Conservation (phyloP, 202 grass and related monocot genomes). For the Bolboschoenoplectus hybrid region DNA sequence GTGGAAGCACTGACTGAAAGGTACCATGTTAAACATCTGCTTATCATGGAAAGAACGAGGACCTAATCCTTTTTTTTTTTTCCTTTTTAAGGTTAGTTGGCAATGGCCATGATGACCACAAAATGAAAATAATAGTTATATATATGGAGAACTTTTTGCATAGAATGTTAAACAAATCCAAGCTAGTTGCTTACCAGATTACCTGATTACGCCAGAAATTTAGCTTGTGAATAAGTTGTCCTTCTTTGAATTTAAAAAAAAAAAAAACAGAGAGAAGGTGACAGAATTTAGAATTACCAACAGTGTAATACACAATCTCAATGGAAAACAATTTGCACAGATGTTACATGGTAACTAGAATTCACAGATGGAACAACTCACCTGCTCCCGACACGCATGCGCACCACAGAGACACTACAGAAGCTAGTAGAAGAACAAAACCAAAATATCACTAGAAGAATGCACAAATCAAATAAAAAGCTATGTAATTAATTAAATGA, state of each 20-base stretch:
- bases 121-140: slow-evolving; percentile 3
- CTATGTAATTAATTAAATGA: neutral
- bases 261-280: neutral
- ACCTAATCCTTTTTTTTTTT: slow-evolving; percentile 12
- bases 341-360: neutral
- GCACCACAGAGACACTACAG: no score
- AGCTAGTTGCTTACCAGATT: neutral
- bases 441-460: neutral
- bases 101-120: neutral
- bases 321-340: neutral
- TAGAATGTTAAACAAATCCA: neutral
- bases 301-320: neutral
- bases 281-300: neutral
- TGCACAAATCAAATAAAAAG: neutral
- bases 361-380: neutral
- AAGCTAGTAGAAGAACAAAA: neutral
- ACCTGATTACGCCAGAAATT: neutral
- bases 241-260: neutral
- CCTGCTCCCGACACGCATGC: neutral
- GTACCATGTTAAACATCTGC: neutral
- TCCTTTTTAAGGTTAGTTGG: neutral
- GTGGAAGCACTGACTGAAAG: slow-evolving; percentile 14
- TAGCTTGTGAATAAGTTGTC: neutral
- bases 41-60: slow-evolving; percentile 4
- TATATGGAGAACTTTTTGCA: neutral